A percentile compares a stretch with the other conserved stretches of the same genome.
These are phyloP conservation scores for Fusarium gaditjirri DNA, from an alignment of 2,329 filamentous ascomycete species.

Conservation along the genomic window DNA sequence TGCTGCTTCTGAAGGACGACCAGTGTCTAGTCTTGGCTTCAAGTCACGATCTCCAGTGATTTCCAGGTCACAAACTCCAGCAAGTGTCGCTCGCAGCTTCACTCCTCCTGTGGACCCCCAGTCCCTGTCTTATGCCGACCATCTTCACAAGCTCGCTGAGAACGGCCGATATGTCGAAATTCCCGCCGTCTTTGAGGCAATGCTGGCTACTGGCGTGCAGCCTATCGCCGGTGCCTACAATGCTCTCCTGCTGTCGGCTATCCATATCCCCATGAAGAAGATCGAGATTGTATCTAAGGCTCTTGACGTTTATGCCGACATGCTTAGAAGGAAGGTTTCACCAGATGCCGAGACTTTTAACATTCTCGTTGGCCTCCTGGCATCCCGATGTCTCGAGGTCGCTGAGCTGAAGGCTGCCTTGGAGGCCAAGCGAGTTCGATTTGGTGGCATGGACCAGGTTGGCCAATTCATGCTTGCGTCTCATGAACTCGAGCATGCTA, in stretches of 20 bases:
- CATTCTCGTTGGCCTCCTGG: slow-evolving; percentile 84
- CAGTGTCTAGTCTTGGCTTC: slow-evolving; percentile 54
- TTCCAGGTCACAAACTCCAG: slow-evolving; percentile 56
- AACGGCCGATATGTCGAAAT: slow-evolving; percentile 85
- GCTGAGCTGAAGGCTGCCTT: slow-evolving; percentile 76
- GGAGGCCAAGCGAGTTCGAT: slow-evolving; percentile 84
- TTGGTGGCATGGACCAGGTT: slow-evolving; percentile 84
- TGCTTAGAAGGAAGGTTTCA: slow-evolving; percentile 85
- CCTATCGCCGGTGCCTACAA: slow-evolving; percentile 93
- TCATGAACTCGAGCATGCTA: slow-evolving; percentile 85
- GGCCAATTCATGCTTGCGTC: slow-evolving; percentile 91
- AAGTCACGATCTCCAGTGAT: slow-evolving; percentile 54
- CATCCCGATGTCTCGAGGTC: slow-evolving; percentile 82
- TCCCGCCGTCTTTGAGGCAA: slow-evolving; percentile 87
- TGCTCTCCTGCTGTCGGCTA: slow-evolving; percentile 84
- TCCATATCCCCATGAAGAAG: slow-evolving; percentile 81
- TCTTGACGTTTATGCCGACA: slow-evolving; percentile 94
- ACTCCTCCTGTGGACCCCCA: slow-evolving; percentile 72
- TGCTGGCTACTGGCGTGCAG: slow-evolving; percentile 83
- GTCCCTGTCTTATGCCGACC: slow-evolving; percentile 77
- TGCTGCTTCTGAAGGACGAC: slow-evolving; percentile 51
- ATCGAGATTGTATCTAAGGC: slow-evolving; percentile 90
- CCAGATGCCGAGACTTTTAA: slow-evolving; percentile 90
- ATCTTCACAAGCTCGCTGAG: slow-evolving; percentile 79
- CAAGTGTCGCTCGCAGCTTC: slow-evolving; percentile 64